These are phyloP conservation scores for Elsinoe perseae DNA, from an alignment of 2,329 filamentous ascomycete species.

Conservation along the genomic window DNA sequence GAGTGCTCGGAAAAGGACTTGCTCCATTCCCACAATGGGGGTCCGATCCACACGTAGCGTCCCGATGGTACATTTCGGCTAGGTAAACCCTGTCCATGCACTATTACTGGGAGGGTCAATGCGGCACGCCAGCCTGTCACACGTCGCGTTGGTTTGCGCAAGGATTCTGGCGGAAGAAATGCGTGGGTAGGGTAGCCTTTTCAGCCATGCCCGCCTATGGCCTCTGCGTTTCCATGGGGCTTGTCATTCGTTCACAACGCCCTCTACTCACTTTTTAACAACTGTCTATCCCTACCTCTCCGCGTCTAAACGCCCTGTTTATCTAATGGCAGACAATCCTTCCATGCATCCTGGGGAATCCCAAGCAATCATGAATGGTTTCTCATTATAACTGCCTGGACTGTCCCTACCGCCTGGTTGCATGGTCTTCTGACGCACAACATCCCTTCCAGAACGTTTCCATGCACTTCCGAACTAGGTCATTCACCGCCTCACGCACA, in stretches of 20 bases:
- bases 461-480: conserved; percentile 7
- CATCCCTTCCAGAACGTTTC: conserved; percentile 9
- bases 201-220: conserved; percentile 5
- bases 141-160: not conserved
- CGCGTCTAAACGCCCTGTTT: not conserved
- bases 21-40: not conserved
- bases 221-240: not conserved
- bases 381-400: conserved; percentile 5
- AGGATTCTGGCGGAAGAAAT: not conserved
- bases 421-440: conserved; percentile 2
- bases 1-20: not conserved
- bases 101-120: not conserved
- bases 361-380: not conserved
- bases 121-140: conserved; percentile 9
- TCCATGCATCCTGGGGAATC: not conserved
- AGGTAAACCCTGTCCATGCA: not conserved
- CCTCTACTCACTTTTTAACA: conserved; percentile 6
- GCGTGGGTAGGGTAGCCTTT: conserved; percentile 7
- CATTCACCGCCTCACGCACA: conserved; percentile 4
- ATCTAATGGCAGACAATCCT: conserved; percentile 2
- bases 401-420: not conserved
- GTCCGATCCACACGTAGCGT: not conserved
- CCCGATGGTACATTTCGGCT: not conserved
- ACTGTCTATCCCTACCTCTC: conserved; percentile 10
- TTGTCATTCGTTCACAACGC: conserved; percentile 6